Evolutionary conservation across 305 asterid species (phyloP).

Genomic region (Stenogyne calaminthoides): DNA sequence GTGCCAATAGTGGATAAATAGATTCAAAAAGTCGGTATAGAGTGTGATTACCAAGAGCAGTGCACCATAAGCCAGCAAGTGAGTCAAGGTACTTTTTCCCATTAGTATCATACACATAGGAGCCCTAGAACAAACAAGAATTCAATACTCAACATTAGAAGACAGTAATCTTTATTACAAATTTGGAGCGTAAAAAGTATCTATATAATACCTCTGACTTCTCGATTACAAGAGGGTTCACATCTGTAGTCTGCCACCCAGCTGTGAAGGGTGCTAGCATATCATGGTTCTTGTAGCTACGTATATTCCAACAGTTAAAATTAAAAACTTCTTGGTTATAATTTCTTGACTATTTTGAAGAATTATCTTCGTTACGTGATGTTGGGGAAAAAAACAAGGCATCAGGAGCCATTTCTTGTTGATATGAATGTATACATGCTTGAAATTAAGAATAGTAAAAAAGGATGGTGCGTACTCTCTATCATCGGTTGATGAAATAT

Average conservation of each 20-base stretch:
- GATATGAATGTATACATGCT: no score
- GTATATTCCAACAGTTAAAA: slow-evolving; percentile 20
- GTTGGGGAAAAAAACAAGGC: not conserved
- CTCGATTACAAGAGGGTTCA: slow-evolving; percentile 77
- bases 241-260: slow-evolving; percentile 78
- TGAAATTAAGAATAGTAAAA: no score
- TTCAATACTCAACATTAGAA: not conserved
- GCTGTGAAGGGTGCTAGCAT: slow-evolving; percentile 99
- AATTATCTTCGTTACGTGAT: not conserved
- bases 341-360: not conserved
- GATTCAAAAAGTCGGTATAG: not conserved
- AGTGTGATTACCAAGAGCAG: slow-evolving; percentile 63
- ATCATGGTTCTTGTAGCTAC: slow-evolving; percentile 84
- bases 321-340: not conserved
- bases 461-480: slow-evolving; percentile 42
- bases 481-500: slow-evolving; percentile 37
- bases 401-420: no score
- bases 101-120: slow-evolving; percentile 73
- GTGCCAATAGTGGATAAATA: not conserved
- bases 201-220: slow-evolving; percentile 68
- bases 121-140: slow-evolving; percentile 57
- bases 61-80: slow-evolving; percentile 99
- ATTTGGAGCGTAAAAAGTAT: not conserved
- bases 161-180: not conserved
- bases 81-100: slow-evolving; percentile 89